Conservation (phyloP, 768 basidiomycete species). For the Mycena galericulata region DNA sequence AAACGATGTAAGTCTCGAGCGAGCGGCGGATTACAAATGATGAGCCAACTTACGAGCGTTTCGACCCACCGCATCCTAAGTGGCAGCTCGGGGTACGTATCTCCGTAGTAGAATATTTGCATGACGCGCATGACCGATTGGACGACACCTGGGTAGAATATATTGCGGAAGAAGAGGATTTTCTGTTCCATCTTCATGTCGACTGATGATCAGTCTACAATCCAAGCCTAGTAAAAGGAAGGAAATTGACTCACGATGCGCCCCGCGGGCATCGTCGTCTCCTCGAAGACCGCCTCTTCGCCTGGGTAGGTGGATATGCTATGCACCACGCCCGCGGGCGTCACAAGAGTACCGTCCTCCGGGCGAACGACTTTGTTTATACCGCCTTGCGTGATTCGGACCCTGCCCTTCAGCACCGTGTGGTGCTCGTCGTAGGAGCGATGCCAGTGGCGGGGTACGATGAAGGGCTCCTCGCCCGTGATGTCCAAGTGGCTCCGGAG, state of each 20-base stretch:
- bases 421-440: neutral
- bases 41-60: conserved; percentile 8
- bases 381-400: neutral
- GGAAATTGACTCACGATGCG: neutral
- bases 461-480: conserved; percentile 4
- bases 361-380: neutral
- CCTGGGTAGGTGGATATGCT: neutral
- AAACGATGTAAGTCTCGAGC: neutral
- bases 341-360: neutral
- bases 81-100: conserved; percentile 7
- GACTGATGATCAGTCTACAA: no score
- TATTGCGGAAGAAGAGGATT: conserved; percentile 14
- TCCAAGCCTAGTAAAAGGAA: no score
- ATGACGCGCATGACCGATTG: neutral
- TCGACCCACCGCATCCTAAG: neutral
- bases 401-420: conserved; percentile 3
- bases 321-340: neutral
- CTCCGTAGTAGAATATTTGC: conserved; percentile 20
- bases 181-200: conserved; percentile 17
- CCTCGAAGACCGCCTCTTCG: conserved; percentile 9
- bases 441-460: conserved; percentile 12
- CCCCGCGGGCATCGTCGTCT: neutral
- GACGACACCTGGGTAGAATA: neutral
- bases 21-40: neutral
- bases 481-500: neutral